Percentiles rank a stretch among this genome's conserved stretches.
Evolutionary conservation across 1,284 basidiomycete genomes (phyloP).

Genomic region (Schizophyllum commune): DNA sequence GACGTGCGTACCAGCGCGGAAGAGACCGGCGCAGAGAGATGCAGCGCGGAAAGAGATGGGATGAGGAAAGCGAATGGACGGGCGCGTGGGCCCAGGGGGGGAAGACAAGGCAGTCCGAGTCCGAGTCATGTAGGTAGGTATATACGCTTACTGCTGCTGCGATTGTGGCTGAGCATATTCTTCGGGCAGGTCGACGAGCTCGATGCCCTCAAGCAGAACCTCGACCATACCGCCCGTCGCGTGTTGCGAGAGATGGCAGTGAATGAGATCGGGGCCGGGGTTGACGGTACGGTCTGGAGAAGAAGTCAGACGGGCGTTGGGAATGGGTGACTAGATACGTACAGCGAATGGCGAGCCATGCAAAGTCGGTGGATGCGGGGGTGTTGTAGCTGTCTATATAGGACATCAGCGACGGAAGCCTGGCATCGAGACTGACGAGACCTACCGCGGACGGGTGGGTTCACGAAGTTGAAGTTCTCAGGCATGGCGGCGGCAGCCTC

Average conservation of each 20-base stretch:
- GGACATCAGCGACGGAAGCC: background rate
- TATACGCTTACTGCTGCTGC: no score
- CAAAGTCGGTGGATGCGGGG: background rate
- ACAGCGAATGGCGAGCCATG: constrained; percentile 2
- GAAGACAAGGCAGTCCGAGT: no score
- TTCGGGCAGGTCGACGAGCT: background rate
- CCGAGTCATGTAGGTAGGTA: no score
- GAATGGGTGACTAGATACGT: background rate
- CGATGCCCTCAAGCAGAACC: background rate
- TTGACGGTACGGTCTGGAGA: background rate
- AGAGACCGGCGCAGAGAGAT: no score
- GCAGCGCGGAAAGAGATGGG: background rate
- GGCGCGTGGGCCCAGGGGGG: no score
- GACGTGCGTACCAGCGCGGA: background rate
- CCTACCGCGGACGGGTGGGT: constrained; percentile 4
- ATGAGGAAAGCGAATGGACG: no score
- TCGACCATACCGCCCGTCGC: background rate
- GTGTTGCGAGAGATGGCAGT: constrained; percentile 4
- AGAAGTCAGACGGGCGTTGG: background rate
- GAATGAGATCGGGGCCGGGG: constrained; percentile 1
- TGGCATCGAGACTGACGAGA: no score
- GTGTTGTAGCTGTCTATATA: constrained; percentile 4
- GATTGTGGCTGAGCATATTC: background rate
- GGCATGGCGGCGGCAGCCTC: constrained; percentile 2
- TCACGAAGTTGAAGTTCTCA: constrained; percentile 8